Percentiles rank a stretch among this genome's conserved stretches.
These are phyloP conservation scores for Rauvolfia tetraphylla DNA, from an alignment of 257 asterid genomes.

Conservation along the genomic window DNA sequence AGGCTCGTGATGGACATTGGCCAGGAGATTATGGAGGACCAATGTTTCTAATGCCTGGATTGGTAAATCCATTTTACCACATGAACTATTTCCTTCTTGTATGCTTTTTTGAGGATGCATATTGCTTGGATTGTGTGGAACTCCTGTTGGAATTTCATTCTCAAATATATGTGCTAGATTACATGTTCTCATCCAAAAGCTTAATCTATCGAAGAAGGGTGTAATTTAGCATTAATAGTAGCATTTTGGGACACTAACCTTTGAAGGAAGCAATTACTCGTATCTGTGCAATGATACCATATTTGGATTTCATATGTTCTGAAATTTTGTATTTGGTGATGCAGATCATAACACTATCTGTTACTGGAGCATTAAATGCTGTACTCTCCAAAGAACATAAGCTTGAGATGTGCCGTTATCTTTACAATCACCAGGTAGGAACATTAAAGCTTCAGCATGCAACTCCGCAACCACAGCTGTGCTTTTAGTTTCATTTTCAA, in stretches of 20 bases:
- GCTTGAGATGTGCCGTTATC: constrained; percentile 88
- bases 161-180: not conserved
- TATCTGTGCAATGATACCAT: not conserved
- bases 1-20: constrained; percentile 95
- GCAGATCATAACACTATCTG: constrained; percentile 72
- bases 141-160: not conserved
- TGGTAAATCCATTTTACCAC: constrained; percentile 48
- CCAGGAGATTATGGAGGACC: constrained; percentile 99
- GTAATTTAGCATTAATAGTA: not conserved
- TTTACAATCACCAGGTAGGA: constrained; percentile 92
- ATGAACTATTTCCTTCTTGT: not conserved
- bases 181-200: not conserved
- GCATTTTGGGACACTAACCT: not conserved
- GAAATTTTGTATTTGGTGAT: constrained; percentile 11
- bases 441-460: constrained; percentile 11
- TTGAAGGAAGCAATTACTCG: not conserved
- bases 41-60: constrained; percentile 94
- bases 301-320: not conserved
- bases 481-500: constrained; percentile 5
- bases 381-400: constrained; percentile 75
- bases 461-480: not conserved
- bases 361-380: constrained; percentile 89
- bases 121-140: not conserved
- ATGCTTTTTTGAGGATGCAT: not conserved
- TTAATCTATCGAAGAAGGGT: not conserved